Evolutionary conservation across 2,329 filamentous ascomycete species (phyloP), one percentile per base, ranked within the genome.

Genomic region (Aureobasidium subglaciale): DNA sequence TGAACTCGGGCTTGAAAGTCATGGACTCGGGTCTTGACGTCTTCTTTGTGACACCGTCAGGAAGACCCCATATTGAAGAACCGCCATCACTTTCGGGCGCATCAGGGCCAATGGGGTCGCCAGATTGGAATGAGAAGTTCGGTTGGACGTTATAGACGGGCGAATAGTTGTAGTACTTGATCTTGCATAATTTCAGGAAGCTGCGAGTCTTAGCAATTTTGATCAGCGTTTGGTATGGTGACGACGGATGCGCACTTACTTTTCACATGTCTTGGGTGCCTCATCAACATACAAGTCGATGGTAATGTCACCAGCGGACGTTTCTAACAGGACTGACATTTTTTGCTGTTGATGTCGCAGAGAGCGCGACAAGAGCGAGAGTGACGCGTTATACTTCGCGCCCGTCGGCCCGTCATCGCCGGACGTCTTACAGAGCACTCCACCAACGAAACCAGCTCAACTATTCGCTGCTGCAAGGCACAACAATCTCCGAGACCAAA

Each of bases 161-260:
- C 5, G 90, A 85, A 71, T 95, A 97, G 76, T 97, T 97, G 83
- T 96, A 99, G 76, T 97, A 99, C 76, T 96, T 99, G 73, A 90
- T 78, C 75, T 97, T 97, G 83, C 93, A 96, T 64, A 99, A 88
- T 79, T 99, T 97, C 56, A 99, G 78, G 71, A 99, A 97, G 79
- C 90, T 95, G 63, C 64, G 29, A 62, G 65, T 76, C 76, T 84
- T 76, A 78, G 76, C 75, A 66, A 67, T 66, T 32, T 73, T 64
- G 68, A 70, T 86, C 76, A 84, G 82, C 75, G 68, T 72, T 67
- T 67, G 65, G 60, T 57, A 58, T 56, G 34, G 15, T 35, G 16
- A 38, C 45, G 32, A 11, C 8, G 60, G 9, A 13, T 52, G 46
- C 30, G 29, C 42, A 79, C 87, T 78, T 77, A 95, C 90, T 97